Evolutionary conservation across 177 flowering plant species (phyloP).

Genomic region (Telopea speciosissima): DNA sequence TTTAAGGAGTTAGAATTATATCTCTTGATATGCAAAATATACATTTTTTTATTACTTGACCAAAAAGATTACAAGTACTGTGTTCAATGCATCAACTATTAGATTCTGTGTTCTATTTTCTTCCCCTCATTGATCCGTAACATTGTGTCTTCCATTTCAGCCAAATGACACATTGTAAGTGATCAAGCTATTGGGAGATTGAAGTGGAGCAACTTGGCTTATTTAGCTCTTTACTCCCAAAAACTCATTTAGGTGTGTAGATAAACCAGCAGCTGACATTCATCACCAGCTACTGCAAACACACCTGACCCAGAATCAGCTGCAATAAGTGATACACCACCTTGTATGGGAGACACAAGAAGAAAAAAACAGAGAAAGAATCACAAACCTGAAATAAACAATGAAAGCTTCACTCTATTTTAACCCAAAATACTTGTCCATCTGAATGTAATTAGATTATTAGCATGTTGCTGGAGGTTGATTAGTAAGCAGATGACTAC

Average conservation of each 20-base stretch:
- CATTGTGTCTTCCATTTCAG: neutral
- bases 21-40: neutral
- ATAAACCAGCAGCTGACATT: slow-evolving; percentile 47
- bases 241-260: slow-evolving; percentile 15
- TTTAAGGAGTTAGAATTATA: neutral
- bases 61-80: neutral
- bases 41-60: neutral
- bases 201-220: neutral
- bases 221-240: slow-evolving; percentile 5
- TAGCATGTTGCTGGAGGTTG: too few species aligned
- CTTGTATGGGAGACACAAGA: slow-evolving; percentile 24
- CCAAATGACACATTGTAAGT: neutral
- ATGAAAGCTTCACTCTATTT: neutral
- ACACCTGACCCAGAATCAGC: slow-evolving; percentile 42
- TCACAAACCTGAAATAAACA: neutral
- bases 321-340: slow-evolving; percentile 54
- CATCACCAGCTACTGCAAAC: slow-evolving; percentile 52
- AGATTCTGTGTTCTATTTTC: neutral
- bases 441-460: neutral
- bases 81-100: neutral
- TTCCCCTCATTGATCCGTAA: neutral
- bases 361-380: slow-evolving; percentile 4
- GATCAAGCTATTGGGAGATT: neutral
- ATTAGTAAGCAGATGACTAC: too few species aligned
- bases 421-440: neutral